Base-by-base conservation (phyloP, 805 yeast genomes). In the Wickerhamomyces silvicola region DNA sequence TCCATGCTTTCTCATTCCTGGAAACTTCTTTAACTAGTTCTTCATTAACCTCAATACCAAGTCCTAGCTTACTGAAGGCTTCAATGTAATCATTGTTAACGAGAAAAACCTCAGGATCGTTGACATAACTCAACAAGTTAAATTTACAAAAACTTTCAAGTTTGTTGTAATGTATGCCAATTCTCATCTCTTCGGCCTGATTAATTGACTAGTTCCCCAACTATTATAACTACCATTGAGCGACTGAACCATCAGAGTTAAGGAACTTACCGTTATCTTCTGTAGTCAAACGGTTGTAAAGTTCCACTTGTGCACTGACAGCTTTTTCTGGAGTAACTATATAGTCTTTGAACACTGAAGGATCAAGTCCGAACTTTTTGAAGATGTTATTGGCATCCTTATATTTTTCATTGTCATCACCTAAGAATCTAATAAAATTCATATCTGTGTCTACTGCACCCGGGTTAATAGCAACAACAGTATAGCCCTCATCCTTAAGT, bases 391-490 rank as follows among this genome's bases (percentile, higher is more conserved):
- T 12, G 15, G 28, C 32, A 12, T 22, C 20, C 24, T 15, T 14
- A 9, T 20, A 20, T 24, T 35, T 18, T 23, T 24, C 33, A 22
- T 28, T 13, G 11, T 22, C 32, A 9, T 28, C 21, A 15, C 28
- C 16, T 29, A 18, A 6, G 12, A 16, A 29, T 24, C 21, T 22
- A 22, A 22, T 14, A n/a, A n/a, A n/a, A 4, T 48, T 50, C 55
- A 55, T 47, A 35, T 61, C 66, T 19, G 58, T 55, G 12, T 33
- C 19, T 8, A 62, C 64, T 10, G 51, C 20, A 22, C 68, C 67
- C 1, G 69, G 69, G 30, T 57, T 59, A 10, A 61, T 12, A n/a
- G 59, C 38, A 12, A 57, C 34, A 22, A 52, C 42, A 10, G 43
- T 47, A 33, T 45, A 56, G 2, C 46, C 52, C 23, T 52, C 49